These are phyloP conservation scores for Batkoa obscura DNA, from an alignment of 371 early-diverging fungal species.

Conservation along the genomic window DNA sequence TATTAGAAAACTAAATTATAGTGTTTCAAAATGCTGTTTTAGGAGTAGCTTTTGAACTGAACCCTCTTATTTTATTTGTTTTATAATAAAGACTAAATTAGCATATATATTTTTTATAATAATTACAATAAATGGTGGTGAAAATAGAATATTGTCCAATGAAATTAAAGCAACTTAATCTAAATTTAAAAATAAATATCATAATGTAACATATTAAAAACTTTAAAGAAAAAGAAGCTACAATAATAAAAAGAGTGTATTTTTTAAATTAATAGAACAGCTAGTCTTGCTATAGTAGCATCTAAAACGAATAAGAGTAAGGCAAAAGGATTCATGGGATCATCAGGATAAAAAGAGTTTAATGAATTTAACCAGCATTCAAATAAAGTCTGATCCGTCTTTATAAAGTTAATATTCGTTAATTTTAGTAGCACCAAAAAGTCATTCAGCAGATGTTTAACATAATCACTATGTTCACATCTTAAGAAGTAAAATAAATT, in stretches of 20 bases:
- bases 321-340: background rate
- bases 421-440: background rate
- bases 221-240: too few species aligned
- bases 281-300: background rate
- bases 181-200: too few species aligned
- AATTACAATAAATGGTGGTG: too few species aligned
- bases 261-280: background rate
- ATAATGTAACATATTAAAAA: too few species aligned
- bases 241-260: background rate
- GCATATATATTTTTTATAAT: too few species aligned
- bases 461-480: background rate
- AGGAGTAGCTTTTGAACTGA: too few species aligned
- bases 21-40: too few species aligned
- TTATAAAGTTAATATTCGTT: background rate
- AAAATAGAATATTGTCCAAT: too few species aligned
- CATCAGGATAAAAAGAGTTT: background rate
- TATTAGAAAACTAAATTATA: too few species aligned
- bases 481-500: background rate
- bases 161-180: too few species aligned
- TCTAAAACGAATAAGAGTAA: background rate
- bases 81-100: too few species aligned
- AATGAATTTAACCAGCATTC: background rate
- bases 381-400: background rate
- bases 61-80: too few species aligned
- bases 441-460: background rate